phyloP scores from a whole-genome alignment of 2,329 filamentous ascomycete genomes.

The Whalleya microplaca region DNA sequence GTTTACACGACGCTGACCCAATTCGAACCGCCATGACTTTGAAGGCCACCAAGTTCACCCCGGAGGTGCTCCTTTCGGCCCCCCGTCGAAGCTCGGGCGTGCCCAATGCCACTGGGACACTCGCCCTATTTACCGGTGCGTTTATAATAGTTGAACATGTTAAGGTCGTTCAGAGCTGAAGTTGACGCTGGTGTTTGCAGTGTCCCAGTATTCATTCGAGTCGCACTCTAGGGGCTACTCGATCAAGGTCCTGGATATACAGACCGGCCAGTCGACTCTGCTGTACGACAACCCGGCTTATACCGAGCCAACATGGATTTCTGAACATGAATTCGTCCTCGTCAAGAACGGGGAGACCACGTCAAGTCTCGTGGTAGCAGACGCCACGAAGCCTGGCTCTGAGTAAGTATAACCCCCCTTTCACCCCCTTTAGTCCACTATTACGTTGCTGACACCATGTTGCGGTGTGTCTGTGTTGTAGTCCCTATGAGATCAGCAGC shows the following conservation, averaged over 20 bases:
- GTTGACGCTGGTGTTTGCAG: conserved; percentile 41
- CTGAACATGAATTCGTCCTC: conserved; percentile 63
- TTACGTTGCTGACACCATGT: conserved; percentile 13
- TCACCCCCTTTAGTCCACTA: conserved; percentile 19
- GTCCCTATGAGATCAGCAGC: conserved; percentile 49
- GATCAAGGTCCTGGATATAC: conserved; percentile 72
- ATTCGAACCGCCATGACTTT: conserved; percentile 63
- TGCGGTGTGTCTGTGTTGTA: conserved; percentile 22
- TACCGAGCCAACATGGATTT: conserved; percentile 77
- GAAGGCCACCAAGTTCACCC: conserved; percentile 71
- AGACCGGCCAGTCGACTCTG: conserved; percentile 65
- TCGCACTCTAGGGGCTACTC: conserved; percentile 70
- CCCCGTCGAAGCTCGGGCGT: conserved; percentile 71
- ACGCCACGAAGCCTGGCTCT: conserved; percentile 40
- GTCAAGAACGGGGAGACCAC: conserved; percentile 54
- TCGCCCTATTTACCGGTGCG: conserved; percentile 65
- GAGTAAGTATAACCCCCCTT: conserved; percentile 41
- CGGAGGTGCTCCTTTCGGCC: conserved; percentile 75
- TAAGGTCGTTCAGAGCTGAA: conserved; percentile 28
- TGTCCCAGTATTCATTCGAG: conserved; percentile 80
- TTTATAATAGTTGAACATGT: conserved; percentile 1
- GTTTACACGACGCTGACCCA: neutral
- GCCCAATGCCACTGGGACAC: conserved; percentile 69
- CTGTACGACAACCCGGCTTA: conserved; percentile 68
- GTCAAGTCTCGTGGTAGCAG: conserved; percentile 50